These are phyloP conservation scores for Ustulina deusta DNA, from an alignment of 2,329 filamentous ascomycete genomes.

Conservation along the genomic window DNA sequence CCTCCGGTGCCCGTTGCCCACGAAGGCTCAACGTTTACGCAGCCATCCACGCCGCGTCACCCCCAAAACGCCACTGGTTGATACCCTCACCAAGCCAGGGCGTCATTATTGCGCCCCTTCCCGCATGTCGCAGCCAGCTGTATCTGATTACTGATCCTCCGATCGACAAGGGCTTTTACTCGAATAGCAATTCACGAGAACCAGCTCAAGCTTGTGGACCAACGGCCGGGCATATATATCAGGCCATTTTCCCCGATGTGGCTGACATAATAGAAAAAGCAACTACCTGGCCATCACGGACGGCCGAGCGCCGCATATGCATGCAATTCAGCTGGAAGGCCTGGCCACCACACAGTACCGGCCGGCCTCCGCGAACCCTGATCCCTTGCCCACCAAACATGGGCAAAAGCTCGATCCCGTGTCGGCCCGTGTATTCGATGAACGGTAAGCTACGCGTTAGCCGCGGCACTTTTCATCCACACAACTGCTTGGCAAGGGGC, in stretches of 20 bases:
- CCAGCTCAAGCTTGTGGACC: conserved; percentile 12
- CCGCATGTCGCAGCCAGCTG: background rate
- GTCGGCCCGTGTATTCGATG: conserved; percentile 23
- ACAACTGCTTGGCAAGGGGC: conserved; percentile 21
- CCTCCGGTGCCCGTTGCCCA: conserved; percentile 4
- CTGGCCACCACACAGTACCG: conserved; percentile 29
- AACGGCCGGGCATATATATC: conserved; percentile 14
- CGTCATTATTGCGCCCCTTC: background rate
- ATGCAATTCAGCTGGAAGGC: conserved; percentile 32
- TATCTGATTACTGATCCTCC: conserved; percentile 10
- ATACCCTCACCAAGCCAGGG: conserved; percentile 8
- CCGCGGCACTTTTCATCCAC: conserved; percentile 14
- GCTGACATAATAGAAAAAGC: conserved; percentile 27
- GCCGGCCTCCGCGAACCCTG: conserved; percentile 27
- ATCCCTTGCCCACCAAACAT: conserved; percentile 27
- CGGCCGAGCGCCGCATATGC: conserved; percentile 23
- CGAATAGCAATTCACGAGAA: conserved; percentile 14
- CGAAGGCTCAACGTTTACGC: conserved; percentile 8
- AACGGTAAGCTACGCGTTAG: conserved; percentile 35
- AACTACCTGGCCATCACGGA: conserved; percentile 14
- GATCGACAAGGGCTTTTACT: conserved; percentile 7
- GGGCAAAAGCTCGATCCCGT: conserved; percentile 17
- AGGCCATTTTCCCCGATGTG: conserved; percentile 20
- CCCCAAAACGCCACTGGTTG: conserved; percentile 3
- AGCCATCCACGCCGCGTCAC: conserved; percentile 2